Conservation (phyloP, 2,329 filamentous ascomycete genomes). For the Mycogone perniciosa region DNA sequence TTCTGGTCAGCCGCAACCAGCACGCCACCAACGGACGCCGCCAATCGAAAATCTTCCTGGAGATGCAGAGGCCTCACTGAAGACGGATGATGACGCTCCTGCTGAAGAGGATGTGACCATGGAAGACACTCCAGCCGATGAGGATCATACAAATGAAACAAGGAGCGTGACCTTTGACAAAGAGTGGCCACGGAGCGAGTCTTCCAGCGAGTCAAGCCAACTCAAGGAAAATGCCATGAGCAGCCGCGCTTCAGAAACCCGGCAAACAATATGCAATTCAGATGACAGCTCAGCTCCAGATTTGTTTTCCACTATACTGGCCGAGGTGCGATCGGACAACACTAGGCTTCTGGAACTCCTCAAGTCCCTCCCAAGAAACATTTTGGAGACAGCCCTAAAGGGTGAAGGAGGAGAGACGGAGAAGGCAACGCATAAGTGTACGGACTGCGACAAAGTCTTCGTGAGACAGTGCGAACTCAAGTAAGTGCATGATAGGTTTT, state of each 20-base stretch:
- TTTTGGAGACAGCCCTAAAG: constrained; percentile 22
- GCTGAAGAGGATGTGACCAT: not conserved
- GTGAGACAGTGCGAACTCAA: constrained; percentile 50
- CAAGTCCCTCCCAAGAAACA: constrained; percentile 6
- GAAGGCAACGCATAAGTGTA: constrained; percentile 26
- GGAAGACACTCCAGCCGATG: not conserved
- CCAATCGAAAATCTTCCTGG: not conserved
- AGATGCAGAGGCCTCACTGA: not conserved
- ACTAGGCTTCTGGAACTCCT: constrained; percentile 17
- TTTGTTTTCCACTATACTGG: not conserved
- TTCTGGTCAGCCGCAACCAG: no score
- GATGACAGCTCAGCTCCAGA: not conserved
- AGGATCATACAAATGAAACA: not conserved
- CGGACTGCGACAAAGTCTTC: constrained; percentile 41
- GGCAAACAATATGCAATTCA: not conserved
- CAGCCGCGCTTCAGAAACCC: not conserved
- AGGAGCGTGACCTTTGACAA: not conserved
- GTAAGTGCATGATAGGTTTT: constrained; percentile 31
- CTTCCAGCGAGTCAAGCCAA: not conserved
- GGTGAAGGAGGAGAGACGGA: constrained; percentile 9
- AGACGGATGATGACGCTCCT: not conserved
- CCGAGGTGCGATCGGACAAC: constrained; percentile 3
- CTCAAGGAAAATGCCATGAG: not conserved
- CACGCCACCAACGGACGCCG: no score
- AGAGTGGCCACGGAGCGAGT: not conserved